Percentiles rank a stretch among this genome's conserved stretches.
These are phyloP conservation scores for Colletotrichum scovillei DNA, from an alignment of 2,329 filamentous ascomycete genomes.

Conservation along the genomic window DNA sequence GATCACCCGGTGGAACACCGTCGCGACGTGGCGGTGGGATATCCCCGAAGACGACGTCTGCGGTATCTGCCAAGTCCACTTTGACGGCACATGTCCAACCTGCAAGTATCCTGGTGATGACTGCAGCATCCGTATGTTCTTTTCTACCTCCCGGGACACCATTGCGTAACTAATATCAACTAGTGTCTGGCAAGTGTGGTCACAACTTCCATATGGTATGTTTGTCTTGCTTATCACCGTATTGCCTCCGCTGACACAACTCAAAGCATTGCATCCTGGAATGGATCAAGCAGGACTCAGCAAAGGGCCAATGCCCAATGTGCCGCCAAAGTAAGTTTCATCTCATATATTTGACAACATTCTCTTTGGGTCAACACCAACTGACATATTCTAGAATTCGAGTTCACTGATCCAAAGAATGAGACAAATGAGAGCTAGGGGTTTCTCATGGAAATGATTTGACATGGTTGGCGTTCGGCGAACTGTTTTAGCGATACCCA, in stretches of 20 bases:
- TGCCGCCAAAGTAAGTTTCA: constrained; percentile 85
- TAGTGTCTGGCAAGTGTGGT: constrained; percentile 95
- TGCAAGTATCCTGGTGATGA: constrained; percentile 99
- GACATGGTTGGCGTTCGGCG: constrained; percentile 30
- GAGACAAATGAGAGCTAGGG: constrained; percentile 41
- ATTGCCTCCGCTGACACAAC: constrained; percentile 34
- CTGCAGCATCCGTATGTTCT: constrained; percentile 82
- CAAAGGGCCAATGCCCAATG: constrained; percentile 96
- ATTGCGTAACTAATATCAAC: background rate
- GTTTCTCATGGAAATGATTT: constrained; percentile 19
- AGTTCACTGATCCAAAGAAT: constrained; percentile 52
- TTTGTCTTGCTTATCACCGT: background rate
- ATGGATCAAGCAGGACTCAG: constrained; percentile 95
- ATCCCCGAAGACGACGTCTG: constrained; percentile 98
- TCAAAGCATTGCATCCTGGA: constrained; percentile 90
- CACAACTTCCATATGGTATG: constrained; percentile 97
- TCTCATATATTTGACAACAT: background rate
- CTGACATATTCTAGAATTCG: constrained; percentile 47
- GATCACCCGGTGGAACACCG: constrained; percentile 91
- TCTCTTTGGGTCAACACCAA: background rate
- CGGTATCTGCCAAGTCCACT: constrained; percentile 97
- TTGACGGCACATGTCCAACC: constrained; percentile 96
- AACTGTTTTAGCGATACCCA: constrained; percentile 26
- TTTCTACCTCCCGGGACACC: background rate
- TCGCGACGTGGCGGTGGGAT: constrained; percentile 98